Evolutionary conservation across 345 rosid genomes (phyloP).

Genomic region (Anastatica hierochuntica): DNA sequence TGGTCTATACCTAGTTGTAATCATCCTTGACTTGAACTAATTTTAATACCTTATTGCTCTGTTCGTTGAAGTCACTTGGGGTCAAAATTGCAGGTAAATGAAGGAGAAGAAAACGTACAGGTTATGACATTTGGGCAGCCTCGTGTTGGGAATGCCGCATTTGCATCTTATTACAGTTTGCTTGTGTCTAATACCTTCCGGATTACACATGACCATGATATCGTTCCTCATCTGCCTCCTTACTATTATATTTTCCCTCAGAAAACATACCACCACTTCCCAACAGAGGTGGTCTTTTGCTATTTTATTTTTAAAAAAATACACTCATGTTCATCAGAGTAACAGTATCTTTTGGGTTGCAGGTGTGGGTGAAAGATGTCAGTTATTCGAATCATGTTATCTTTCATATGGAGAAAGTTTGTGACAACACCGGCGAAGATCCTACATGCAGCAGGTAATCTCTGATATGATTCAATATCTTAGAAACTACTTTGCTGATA

Average conservation of each 20-base stretch:
- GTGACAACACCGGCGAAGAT: conserved; percentile 82
- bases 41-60: background rate
- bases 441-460: conserved; percentile 67
- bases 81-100: conserved; percentile 51
- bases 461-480: too few relatives aligned
- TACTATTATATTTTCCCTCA: conserved; percentile 55
- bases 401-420: conserved; percentile 47
- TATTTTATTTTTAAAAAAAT: too few relatives aligned
- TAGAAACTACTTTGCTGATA: too few relatives aligned
- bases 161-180: conserved; percentile 58
- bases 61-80: conserved; percentile 3
- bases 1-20: conserved; percentile 76
- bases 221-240: conserved; percentile 94
- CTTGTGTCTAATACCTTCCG: conserved; percentile 72
- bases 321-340: conserved; percentile 1
- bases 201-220: conserved; percentile 68
- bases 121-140: conserved; percentile 96
- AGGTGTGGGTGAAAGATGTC: conserved; percentile 24
- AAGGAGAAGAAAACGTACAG: conserved; percentile 46
- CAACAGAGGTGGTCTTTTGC: conserved; percentile 53
- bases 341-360: conserved; percentile 1
- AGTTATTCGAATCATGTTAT: conserved; percentile 7
- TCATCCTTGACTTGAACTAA: background rate
- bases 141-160: conserved; percentile 84
- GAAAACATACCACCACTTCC: conserved; percentile 95